phyloP scores from a whole-genome alignment of 352 stramenopile species.

The Globisporangium viniferum region DNA sequence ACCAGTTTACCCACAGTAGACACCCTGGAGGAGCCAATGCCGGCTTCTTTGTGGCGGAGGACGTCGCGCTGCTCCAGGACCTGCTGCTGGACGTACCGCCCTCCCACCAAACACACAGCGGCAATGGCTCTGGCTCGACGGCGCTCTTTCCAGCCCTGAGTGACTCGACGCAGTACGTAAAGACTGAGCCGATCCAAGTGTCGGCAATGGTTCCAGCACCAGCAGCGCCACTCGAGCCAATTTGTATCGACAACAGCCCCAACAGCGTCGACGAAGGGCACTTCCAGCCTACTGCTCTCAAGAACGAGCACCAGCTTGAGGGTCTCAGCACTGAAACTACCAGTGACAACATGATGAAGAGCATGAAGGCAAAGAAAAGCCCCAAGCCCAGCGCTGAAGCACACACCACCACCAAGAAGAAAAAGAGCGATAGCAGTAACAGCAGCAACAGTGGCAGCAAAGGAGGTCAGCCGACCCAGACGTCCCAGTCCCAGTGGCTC shows the following conservation, averaged over 20 bases:
- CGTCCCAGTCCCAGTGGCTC: slow-evolving; percentile 40
- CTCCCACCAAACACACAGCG: not conserved
- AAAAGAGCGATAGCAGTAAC: too few species aligned
- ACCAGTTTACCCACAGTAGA: not conserved
- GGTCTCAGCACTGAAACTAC: too few species aligned
- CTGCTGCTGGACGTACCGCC: slow-evolving; percentile 10
- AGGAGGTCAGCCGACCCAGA: not conserved
- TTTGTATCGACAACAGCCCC: not conserved
- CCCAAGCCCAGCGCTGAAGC: too few species aligned
- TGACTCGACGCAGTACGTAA: not conserved
- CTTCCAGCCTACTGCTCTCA: not conserved
- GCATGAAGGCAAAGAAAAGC: not conserved
- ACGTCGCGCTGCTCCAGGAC: slow-evolving; percentile 15
- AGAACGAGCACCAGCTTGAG: not conserved
- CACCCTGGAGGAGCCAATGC: not conserved
- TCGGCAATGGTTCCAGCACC: not conserved
- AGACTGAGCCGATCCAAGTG: not conserved
- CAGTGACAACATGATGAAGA: not conserved
- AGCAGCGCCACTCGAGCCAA: not conserved
- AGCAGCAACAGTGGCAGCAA: too few species aligned
- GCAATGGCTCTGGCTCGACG: not conserved
- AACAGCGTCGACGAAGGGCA: not conserved
- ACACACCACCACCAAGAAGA: too few species aligned
- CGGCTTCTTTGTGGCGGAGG: not conserved
- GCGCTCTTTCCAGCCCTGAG: not conserved